A percentile compares a stretch with the other conserved stretches of the same genome.
Evolutionary conservation across 1,284 basidiomycete species (phyloP).

Genomic region (Trametes sp.): DNA sequence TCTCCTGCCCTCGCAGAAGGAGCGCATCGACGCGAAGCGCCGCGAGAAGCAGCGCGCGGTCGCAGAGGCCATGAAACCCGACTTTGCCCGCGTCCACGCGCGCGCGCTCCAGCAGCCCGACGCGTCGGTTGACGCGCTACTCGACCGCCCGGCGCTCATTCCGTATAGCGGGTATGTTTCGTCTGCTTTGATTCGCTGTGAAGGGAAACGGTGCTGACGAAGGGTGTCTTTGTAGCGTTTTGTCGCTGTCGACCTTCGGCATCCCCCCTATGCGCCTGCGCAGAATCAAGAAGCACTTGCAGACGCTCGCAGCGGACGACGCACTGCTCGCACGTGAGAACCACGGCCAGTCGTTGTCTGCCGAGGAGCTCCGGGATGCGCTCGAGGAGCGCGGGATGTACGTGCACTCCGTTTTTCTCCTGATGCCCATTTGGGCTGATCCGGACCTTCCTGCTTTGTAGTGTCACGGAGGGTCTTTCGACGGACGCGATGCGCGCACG

Average conservation of each 20-base stretch:
- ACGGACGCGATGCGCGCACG: constrained; percentile 53
- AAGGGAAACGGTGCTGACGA: constrained; percentile 12
- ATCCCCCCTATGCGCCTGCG: constrained; percentile 56
- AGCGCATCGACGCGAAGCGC: constrained; percentile 70
- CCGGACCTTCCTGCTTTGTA: constrained; percentile 29
- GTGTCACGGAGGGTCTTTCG: constrained; percentile 48
- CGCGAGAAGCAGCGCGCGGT: constrained; percentile 55
- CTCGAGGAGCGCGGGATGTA: constrained; percentile 80
- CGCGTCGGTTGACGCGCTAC: constrained; percentile 30
- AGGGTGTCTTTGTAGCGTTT: constrained; percentile 54
- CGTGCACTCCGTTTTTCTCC: constrained; percentile 41
- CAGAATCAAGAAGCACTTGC: constrained; percentile 64
- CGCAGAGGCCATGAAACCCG: constrained; percentile 45
- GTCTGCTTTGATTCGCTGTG: background rate
- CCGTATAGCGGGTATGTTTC: constrained; percentile 44
- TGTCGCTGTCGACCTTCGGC: constrained; percentile 67
- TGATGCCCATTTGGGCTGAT: background rate
- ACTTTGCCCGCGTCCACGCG: constrained; percentile 40
- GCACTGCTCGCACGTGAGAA: constrained; percentile 59
- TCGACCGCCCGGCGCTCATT: constrained; percentile 32
- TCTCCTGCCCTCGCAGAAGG: constrained; percentile 82
- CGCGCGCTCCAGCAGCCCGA: constrained; percentile 46
- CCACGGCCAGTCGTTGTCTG: constrained; percentile 53
- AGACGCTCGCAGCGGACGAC: constrained; percentile 66
- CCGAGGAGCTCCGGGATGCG: constrained; percentile 64